Evolutionary conservation across 2,329 filamentous ascomycete genomes (phyloP).

Genomic region (Macrophomina phaseolina): DNA sequence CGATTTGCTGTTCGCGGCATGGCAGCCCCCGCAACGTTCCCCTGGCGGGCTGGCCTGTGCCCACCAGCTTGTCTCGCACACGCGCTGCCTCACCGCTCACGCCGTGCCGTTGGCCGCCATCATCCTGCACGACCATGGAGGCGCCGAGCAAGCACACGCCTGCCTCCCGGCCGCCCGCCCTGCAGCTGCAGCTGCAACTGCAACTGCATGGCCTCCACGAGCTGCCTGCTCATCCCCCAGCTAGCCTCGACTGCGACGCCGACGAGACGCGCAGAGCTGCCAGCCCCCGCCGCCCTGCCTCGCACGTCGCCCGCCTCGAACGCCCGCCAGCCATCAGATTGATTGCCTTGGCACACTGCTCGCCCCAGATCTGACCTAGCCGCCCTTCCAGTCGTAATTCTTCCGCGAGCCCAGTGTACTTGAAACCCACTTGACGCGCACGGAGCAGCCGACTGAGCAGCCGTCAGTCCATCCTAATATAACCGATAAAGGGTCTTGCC

Average conservation of each 20-base stretch:
- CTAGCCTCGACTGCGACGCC: not conserved
- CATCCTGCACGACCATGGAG: constrained; percentile 13
- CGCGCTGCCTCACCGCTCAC: constrained; percentile 18
- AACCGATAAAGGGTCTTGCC: constrained; percentile 27
- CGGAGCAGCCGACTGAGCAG: not conserved
- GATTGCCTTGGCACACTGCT: constrained; percentile 20
- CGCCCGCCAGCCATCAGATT: constrained; percentile 22
- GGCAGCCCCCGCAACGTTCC: constrained; percentile 11
- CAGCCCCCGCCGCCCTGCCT: not conserved
- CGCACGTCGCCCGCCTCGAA: constrained; percentile 11
- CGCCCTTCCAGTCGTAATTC: constrained; percentile 21
- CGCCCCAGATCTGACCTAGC: constrained; percentile 23
- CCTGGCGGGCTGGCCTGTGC: not conserved
- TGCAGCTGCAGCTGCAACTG: constrained; percentile 5
- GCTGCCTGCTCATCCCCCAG: constrained; percentile 9
- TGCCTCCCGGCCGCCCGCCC: not conserved
- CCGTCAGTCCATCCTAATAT: constrained; percentile 28
- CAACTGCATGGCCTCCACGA: constrained; percentile 15
- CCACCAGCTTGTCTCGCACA: not conserved
- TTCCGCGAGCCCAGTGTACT: constrained; percentile 23
- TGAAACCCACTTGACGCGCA: constrained; percentile 27
- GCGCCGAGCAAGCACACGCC: constrained; percentile 1
- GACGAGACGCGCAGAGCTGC: constrained; percentile 11
- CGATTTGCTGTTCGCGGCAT: not conserved
- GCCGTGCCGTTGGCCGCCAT: not conserved